Base-by-base conservation (phyloP, 108 stramenopile species). In the Cyclotella distinguenda region DNA sequence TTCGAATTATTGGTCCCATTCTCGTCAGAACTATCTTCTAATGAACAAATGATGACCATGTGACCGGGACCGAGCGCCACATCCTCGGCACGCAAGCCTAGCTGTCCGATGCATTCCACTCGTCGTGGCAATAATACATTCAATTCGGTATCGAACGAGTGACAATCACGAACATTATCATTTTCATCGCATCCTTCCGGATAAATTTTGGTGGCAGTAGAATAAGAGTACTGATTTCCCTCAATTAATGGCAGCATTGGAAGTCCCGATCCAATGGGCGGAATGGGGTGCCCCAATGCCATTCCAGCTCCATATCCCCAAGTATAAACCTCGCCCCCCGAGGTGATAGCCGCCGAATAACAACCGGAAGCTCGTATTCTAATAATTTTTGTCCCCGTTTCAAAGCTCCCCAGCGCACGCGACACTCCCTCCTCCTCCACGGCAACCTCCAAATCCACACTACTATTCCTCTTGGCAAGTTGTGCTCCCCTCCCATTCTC, bases 251-350 rank as follows among this genome's bases (percentile, higher is more conserved):
- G 74, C 51, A 79, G n/a, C 43, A 64, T 32, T 46, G 78, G 78
- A 39, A 79, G 50, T 23, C 33, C 53, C 30, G 22, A 28, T 48
- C 57, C 50, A 50, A 56, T 60, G 45, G 68, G 21, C 19, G 83
- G 83, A 16, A 69, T 55, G 25, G 89, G 87, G 33, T 90, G 64
- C 3, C 92, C 92, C 16, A 89, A 60, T 35, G 82, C 79, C 21
- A 60, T 73, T 15, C 85, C 83, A 61, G 88, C 86, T 42, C 87
- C 89, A 51, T 83, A 90, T 46, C 92, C 92, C 89, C 89, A 93
- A 19, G 84, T 81, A 49, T 90, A 93, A 5, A 90, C 48, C 56
- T 90, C 86, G 8, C 92, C 92, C 9, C 59, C 46, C 23, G 83
- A 78, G 19, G 82, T 81, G 26, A 87, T 33, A 27, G 92, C 92